Conservation (phyloP, 768 basidiomycete genomes). For the Pleurotus tuoliensis region DNA sequence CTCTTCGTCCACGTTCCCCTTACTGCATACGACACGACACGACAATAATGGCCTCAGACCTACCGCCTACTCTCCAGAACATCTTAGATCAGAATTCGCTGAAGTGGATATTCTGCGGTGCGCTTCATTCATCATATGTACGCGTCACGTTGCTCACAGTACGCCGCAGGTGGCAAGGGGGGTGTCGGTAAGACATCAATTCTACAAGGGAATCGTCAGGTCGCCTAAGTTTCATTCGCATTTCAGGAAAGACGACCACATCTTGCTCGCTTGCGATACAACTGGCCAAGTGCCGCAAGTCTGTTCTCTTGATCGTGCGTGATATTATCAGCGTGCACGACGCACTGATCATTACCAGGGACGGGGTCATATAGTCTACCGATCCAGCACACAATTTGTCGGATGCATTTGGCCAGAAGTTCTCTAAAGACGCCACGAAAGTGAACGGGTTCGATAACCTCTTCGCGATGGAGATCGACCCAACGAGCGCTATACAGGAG, state of each 20-base stretch:
- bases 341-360: neutral
- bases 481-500: conserved; percentile 95
- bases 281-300: conserved; percentile 83
- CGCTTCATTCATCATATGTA: conserved; percentile 25
- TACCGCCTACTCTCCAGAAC: conserved; percentile 89
- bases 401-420: conserved; percentile 98
- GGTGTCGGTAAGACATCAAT: conserved; percentile 78
- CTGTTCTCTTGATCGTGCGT: conserved; percentile 93
- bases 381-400: conserved; percentile 99
- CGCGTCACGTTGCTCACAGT: conserved; percentile 8
- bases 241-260: conserved; percentile 92
- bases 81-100: conserved; percentile 88
- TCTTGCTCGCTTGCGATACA: conserved; percentile 98
- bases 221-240: conserved; percentile 1
- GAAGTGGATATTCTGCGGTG: conserved; percentile 99
- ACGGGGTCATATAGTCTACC: conserved; percentile 63
- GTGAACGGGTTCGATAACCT: conserved; percentile 98
- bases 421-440: conserved; percentile 97
- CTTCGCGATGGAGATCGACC: conserved; percentile 99
- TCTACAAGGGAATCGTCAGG: neutral
- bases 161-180: conserved; percentile 84
- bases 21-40: neutral
- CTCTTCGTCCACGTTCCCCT: conserved; percentile 24
- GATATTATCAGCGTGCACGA: neutral
- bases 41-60: conserved; percentile 53